Evolutionary conservation across 331 rosid species (phyloP).

Genomic region (Malus hybrid): DNA sequence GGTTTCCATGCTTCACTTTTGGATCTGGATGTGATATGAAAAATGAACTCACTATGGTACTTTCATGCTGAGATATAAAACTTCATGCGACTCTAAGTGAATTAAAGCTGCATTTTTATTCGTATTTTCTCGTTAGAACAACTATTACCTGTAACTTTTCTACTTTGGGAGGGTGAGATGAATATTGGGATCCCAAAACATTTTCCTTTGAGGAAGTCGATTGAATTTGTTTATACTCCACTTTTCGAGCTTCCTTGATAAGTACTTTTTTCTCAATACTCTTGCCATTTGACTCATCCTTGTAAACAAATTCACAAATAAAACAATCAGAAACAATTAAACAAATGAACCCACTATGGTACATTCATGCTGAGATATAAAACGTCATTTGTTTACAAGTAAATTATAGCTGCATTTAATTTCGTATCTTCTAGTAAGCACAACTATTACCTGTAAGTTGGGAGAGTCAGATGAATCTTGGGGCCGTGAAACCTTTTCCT

Average conservation of each 20-base stretch:
- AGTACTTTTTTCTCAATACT: slow-evolving; percentile 7
- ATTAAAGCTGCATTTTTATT: background rate
- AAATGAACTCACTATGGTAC: background rate
- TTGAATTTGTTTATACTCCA: background rate
- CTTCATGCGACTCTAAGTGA: background rate
- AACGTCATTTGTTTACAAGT: background rate
- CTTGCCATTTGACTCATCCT: slow-evolving; percentile 27
- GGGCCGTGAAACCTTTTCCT: slow-evolving; percentile 9
- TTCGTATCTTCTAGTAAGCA: background rate
- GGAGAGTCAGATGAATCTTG: background rate
- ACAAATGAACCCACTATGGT: background rate
- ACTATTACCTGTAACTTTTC: background rate
- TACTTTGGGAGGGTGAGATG: background rate
- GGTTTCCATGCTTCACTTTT: background rate
- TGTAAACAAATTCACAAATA: background rate
- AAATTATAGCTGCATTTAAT: background rate
- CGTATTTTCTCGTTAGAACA: background rate
- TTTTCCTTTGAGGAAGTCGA: slow-evolving; percentile 6
- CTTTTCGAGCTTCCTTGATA: slow-evolving; percentile 21
- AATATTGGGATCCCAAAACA: background rate
- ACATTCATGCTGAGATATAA: background rate
- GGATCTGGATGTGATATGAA: background rate
- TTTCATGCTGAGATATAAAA: background rate
- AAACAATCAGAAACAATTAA: background rate
- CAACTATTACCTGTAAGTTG: background rate